Base-by-base conservation (phyloP, 2,329 filamentous ascomycete genomes). In the Alternaria ventricosa region DNA sequence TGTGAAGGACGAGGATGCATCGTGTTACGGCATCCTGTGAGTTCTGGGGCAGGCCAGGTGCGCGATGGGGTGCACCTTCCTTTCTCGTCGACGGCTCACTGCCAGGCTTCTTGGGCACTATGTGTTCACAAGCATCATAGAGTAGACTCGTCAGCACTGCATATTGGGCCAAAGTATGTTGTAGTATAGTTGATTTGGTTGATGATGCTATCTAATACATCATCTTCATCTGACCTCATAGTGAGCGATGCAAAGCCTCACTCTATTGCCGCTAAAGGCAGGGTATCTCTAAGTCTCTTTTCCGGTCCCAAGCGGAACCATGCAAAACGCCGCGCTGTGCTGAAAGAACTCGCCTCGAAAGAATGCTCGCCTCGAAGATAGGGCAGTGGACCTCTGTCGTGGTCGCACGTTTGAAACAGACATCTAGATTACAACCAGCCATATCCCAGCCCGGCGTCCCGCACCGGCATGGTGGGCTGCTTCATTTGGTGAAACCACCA, bases 401-500 rank as follows among this genome's bases (percentile, higher is more conserved):
- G 44, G 36, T 22, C 33, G 36, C 45, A 30, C 23, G 56, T 64
- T 59, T 71, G 67, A 67, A 68, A 61, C 54, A 18, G 51, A 49
- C 46, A 41, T 23, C 41, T 23, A 22, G 25, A 47, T 75, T 68
- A 79, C 54, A 81, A 49, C 79, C 79, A 81, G 47, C 75, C 79
- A 56, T 79, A 80, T 30, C 77, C 78, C 43, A 80, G 63, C 22
- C 76, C 77, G 67, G 75, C 68, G 71, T 78, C 77, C 74, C 73
- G 79, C 76, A 78, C 77, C 67, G 78, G 78, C 67, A 78, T 71
- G 20, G 75, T 67, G 46, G 78, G 70, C 56, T 78, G 75, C 72
- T 78, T 78, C 55, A 75, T 57, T 57, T 80, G 78, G 20, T 79
- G 77, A 68, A 74, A 81, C 79, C 79, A 81, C 79, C 79, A 81